Conservation (phyloP, 2,329 filamentous ascomycete genomes). For the Ceratocystis colombiana region DNA sequence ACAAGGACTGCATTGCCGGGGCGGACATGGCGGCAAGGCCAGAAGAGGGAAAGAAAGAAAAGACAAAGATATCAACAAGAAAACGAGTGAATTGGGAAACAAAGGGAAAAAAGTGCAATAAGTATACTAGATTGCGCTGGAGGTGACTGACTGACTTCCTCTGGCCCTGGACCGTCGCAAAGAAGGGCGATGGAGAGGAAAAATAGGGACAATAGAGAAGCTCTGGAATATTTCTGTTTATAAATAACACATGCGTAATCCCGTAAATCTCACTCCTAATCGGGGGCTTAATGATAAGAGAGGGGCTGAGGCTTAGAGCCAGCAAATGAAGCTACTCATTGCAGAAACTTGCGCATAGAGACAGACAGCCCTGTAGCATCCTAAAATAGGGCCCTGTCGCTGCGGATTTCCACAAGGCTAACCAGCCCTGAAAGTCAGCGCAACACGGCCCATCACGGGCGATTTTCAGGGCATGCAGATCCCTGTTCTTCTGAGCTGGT, state of each 20-base stretch:
- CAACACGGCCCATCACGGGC: neutral
- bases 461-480: neutral
- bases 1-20: constrained; percentile 1
- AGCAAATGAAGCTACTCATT: neutral
- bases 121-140: neutral
- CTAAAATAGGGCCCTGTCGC: neutral
- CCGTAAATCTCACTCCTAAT: neutral
- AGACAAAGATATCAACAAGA: neutral
- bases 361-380: neutral
- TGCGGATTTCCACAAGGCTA: neutral
- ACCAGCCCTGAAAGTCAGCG: neutral
- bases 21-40: constrained; percentile 6
- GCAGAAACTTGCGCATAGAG: neutral
- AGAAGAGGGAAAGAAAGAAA: constrained; percentile 1
- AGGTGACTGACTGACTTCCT: neutral
- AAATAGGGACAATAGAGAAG: neutral
- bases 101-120: neutral
- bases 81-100: neutral
- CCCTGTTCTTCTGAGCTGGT: constrained; percentile 5
- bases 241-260: constrained; percentile 6
- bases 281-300: neutral
- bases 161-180: constrained; percentile 9
- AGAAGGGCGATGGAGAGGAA: constrained; percentile 16
- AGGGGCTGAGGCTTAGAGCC: neutral
- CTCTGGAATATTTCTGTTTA: constrained; percentile 8